Percentiles rank a stretch among this genome's conserved stretches.
Conservation (phyloP, 352 stramenopile species). For the Phytophthora parvispora region DNA sequence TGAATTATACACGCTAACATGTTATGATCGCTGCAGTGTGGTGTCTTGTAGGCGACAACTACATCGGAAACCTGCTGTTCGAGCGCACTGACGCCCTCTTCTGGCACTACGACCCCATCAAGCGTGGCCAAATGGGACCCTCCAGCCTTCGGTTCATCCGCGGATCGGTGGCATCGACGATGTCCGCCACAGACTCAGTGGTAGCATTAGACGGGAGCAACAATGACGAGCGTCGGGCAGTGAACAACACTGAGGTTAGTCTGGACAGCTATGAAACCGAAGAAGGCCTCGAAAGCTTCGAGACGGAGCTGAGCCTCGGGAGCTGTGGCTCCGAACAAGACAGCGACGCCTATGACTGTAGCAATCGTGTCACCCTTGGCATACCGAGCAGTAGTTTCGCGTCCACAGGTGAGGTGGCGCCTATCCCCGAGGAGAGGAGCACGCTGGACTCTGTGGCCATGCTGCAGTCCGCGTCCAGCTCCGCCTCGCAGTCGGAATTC, state of each 20-base stretch:
- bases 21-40: constrained; percentile 37
- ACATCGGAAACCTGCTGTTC: constrained; percentile 47
- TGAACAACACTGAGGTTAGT: constrained; percentile 11
- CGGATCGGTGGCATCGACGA: constrained; percentile 34
- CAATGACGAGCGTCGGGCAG: constrained; percentile 4
- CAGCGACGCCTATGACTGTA: constrained; percentile 10
- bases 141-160: constrained; percentile 32
- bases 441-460: constrained; percentile 30
- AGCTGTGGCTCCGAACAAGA: constrained; percentile 14
- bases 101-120: constrained; percentile 53
- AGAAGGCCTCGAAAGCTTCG: constrained; percentile 15
- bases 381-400: constrained; percentile 14
- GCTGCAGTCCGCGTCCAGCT: constrained; percentile 24
- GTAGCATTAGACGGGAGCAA: constrained; percentile 19
- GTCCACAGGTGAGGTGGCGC: constrained; percentile 9
- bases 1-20: background rate
- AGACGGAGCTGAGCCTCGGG: constrained; percentile 23
- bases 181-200: constrained; percentile 28
- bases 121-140: constrained; percentile 28
- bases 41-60: constrained; percentile 57
- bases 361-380: constrained; percentile 21
- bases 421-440: constrained; percentile 4
- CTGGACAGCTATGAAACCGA: constrained; percentile 22
- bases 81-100: constrained; percentile 51
- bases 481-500: constrained; percentile 16